Conservation (phyloP, 75 land plant species). For the Larix kaempferi region DNA sequence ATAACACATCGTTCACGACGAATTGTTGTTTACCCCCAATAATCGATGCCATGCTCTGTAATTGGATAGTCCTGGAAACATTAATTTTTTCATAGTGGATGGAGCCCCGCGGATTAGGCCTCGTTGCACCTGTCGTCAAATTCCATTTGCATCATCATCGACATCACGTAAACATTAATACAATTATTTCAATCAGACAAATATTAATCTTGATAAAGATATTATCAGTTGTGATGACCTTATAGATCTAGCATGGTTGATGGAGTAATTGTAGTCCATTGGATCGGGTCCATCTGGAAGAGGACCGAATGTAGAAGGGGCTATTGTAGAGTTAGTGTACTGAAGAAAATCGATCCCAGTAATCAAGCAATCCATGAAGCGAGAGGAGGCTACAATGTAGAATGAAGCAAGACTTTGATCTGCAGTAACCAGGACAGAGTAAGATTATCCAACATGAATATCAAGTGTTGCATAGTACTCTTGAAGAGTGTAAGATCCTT, state of each 20-base stretch:
- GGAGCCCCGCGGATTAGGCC: slow-evolving; percentile 97
- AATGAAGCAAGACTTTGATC: slow-evolving; percentile 30
- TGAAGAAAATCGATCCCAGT: slow-evolving; percentile 43
- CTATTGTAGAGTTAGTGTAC: slow-evolving; percentile 20
- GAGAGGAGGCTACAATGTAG: slow-evolving; percentile 57
- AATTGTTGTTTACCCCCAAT: slow-evolving; percentile 80
- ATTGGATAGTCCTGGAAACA: slow-evolving; percentile 46
- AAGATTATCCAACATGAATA: slow-evolving; percentile 68
- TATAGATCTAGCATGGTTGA: slow-evolving; percentile 70
- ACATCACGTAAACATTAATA: no score
- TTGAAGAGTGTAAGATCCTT: slow-evolving; percentile 66
- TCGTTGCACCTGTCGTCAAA: slow-evolving; percentile 83
- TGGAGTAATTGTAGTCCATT: slow-evolving; percentile 52
- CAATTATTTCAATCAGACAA: not conserved
- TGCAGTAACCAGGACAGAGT: slow-evolving; percentile 67
- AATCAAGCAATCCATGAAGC: slow-evolving; percentile 36
- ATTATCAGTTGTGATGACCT: slow-evolving; percentile 21
- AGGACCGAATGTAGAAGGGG: slow-evolving; percentile 20
- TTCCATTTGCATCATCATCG: slow-evolving; percentile 48
- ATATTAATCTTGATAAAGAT: not conserved
- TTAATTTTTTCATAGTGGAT: slow-evolving; percentile 83
- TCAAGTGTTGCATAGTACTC: slow-evolving; percentile 46
- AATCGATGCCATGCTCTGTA: slow-evolving; percentile 53
- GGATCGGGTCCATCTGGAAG: slow-evolving; percentile 39
- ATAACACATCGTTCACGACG: slow-evolving; percentile 82